Evolutionary conservation across 2,329 filamentous ascomycete species (phyloP), one percentile per base, ranked within the genome.

Genomic region (Alternaria tenuissima): DNA sequence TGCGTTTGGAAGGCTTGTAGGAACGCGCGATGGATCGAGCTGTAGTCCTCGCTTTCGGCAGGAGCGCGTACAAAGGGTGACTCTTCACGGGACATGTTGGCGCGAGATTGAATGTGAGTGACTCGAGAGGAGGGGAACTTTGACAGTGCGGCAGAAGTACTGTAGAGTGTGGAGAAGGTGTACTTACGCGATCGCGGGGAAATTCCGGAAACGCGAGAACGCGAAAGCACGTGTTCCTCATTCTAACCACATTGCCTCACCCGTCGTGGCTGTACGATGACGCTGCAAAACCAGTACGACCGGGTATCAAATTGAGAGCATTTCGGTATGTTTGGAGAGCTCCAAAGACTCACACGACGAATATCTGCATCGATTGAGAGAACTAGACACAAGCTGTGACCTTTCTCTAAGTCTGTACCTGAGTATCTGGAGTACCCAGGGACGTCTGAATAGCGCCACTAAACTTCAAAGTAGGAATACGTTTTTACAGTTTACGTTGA

Each of bases 1-100:
- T 89, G 88, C 3, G 91, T 88, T 78, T 97, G 85, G 67, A 99
- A 89, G 49, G 92, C 91, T 79, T 99, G 95, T 0, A 98, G 84
- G 74, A 99, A 97, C 8, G 94, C 94, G 58, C 93, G 90, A 76
- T 97, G 91, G 63, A 85, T 85, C 75, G 96, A 62, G 14, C 65
- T 68, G 49, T 75, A 75, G 24, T 55, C 43, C 20, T 62, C 62
- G 5, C 64, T 63, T 42, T 61, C 63, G 20, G 57, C 47, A 16
- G 46, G 61, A 7, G 63, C 52, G 46, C 63, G 65, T 1, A 68
- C 64, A 3, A 67, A 52, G 0, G 68, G 63, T 2, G 67, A 63
- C 5, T 61, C 59, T 16, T 57, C 62, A 14, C 63, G 63, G 52
- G 66, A 68, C 66, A 68, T 68, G 18, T 20, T 53, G 42, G 42